These are phyloP conservation scores for Candida smagusa DNA, from an alignment of 1,139 yeast species.

Conservation along the genomic window DNA sequence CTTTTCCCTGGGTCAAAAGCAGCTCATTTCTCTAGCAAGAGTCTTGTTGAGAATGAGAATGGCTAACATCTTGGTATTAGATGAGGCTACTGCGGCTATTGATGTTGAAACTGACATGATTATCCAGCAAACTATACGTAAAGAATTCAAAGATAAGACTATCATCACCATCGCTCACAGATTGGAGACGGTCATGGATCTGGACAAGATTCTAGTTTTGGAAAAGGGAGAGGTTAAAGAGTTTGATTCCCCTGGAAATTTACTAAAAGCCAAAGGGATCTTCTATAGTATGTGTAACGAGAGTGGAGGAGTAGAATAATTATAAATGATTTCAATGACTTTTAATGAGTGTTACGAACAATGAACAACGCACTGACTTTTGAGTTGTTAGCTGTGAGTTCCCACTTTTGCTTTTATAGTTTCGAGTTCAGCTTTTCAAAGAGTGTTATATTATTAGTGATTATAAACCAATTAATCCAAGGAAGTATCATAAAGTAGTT, in stretches of 20 bases:
- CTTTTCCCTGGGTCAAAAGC: constrained; percentile 76
- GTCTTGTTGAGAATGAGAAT: constrained; percentile 54
- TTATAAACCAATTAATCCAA: no score
- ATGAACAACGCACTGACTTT: no score
- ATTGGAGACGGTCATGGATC: constrained; percentile 76
- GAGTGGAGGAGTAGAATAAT: no score
- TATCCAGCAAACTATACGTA: constrained; percentile 70
- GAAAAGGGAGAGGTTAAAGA: constrained; percentile 68
- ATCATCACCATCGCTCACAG: constrained; percentile 82
- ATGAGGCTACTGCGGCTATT: constrained; percentile 86
- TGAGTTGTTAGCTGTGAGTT: no score
- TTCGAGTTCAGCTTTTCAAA: no score
- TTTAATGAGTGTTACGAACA: no score
- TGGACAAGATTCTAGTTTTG: constrained; percentile 67
- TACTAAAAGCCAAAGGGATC: constrained; percentile 44
- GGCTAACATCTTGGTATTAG: constrained; percentile 64
- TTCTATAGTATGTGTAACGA: constrained; percentile 52
- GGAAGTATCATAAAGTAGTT: no score
- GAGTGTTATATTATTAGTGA: no score
- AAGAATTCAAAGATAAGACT: constrained; percentile 61
- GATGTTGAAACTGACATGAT: constrained; percentile 76
- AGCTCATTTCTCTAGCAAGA: constrained; percentile 70
- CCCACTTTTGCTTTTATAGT: no score
- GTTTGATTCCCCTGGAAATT: constrained; percentile 59
- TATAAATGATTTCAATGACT: no score